phyloP scores from a whole-genome alignment of 257 asterid genomes.

The Nicotiana otophora region DNA sequence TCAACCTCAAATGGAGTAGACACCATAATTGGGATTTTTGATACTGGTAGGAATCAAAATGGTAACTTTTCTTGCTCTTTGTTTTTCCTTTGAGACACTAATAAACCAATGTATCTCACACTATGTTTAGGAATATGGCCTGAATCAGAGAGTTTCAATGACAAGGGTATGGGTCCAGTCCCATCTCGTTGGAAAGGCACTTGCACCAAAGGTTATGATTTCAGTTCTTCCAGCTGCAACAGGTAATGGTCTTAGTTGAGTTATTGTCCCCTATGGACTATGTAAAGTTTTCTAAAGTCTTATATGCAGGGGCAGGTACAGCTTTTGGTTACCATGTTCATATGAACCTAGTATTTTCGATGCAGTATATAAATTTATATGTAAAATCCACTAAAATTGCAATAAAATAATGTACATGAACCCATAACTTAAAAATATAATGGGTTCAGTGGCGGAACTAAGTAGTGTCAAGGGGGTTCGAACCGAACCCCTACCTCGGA shows the following conservation, averaged over 20 bases:
- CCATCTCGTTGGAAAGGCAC: conserved; percentile 8
- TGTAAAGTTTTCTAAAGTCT: neutral
- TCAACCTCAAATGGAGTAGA: neutral
- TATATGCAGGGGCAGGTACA: neutral
- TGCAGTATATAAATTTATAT: too few species aligned
- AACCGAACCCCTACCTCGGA: too few species aligned
- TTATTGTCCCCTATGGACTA: neutral
- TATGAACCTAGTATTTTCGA: too few species aligned
- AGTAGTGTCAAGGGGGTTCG: too few species aligned
- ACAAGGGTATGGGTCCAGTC: conserved; percentile 1
- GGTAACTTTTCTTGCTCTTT: neutral
- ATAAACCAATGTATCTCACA: neutral
- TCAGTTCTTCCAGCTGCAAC: conserved; percentile 3
- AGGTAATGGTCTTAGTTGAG: neutral
- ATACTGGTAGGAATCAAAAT: neutral
- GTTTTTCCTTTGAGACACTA: neutral
- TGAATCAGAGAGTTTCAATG: conserved; percentile 7
- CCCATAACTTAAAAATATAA: too few species aligned
- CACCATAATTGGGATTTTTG: conserved; percentile 8
- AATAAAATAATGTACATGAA: too few species aligned
- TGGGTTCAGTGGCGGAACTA: too few species aligned
- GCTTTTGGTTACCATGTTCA: too few species aligned
- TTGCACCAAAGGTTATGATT: neutral
- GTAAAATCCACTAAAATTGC: too few species aligned
- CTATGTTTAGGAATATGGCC: neutral